These are phyloP conservation scores for Cryptococcus sp. DNA, from an alignment of 1,284 basidiomycete species.

Conservation along the genomic window DNA sequence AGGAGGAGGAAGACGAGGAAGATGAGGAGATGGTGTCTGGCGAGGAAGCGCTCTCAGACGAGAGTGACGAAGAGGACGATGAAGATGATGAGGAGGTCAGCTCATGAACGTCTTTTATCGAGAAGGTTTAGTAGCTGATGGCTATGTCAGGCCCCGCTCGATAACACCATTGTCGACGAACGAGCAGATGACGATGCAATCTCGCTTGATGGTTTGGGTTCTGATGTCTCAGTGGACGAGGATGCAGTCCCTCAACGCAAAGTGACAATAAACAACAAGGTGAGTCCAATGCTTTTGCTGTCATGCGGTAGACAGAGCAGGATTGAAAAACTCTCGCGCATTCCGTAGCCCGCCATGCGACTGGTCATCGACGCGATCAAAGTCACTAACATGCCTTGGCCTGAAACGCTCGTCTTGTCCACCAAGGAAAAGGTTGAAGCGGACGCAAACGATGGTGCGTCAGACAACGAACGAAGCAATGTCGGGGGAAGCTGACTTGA, in stretches of 20 bases:
- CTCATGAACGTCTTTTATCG: constrained; percentile 19
- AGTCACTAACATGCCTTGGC: constrained; percentile 77
- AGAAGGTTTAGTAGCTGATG: background rate
- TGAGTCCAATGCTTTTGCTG: constrained; percentile 45
- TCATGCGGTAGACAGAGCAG: background rate
- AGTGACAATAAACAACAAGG: constrained; percentile 78
- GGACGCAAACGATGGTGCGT: constrained; percentile 61
- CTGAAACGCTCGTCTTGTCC: constrained; percentile 75
- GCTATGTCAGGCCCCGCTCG: constrained; percentile 5
- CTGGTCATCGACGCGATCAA: constrained; percentile 77
- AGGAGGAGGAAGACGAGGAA: constrained; percentile 48
- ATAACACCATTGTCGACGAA: constrained; percentile 52
- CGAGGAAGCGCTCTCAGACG: constrained; percentile 46
- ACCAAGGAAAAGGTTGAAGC: constrained; percentile 74
- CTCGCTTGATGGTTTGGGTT: constrained; percentile 69
- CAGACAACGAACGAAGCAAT: background rate
- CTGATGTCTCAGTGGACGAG: constrained; percentile 64
- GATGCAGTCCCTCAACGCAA: constrained; percentile 77
- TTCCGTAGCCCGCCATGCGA: constrained; percentile 68
- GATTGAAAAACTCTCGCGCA: background rate
- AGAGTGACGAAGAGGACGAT: constrained; percentile 50
- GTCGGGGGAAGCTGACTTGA: constrained; percentile 1
- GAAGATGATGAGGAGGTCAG: constrained; percentile 48
- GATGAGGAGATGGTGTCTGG: constrained; percentile 47
- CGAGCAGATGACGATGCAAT: constrained; percentile 56